Conservation (phyloP, 2,329 filamentous ascomycete species). For the Sporothrix sp. region DNA sequence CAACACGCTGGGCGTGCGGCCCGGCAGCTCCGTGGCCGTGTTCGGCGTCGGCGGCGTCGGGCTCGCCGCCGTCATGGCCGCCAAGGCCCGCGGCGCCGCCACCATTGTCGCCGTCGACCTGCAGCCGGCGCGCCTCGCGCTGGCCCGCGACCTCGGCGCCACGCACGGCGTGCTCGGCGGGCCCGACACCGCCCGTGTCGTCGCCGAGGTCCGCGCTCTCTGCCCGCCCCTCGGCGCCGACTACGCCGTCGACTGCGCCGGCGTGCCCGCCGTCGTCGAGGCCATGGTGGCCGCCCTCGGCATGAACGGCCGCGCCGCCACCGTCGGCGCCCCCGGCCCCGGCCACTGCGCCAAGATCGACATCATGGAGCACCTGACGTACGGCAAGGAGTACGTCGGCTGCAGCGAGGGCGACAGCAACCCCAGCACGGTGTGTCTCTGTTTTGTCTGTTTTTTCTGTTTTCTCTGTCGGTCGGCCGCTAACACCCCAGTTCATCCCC, state of each 20-base stretch:
- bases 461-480: too few relatives aligned
- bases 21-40: slow-evolving; percentile 23
- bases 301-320: slow-evolving; percentile 20
- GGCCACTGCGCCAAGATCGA: slow-evolving; percentile 19
- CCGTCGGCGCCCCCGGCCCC: slow-evolving; percentile 20
- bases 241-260: slow-evolving; percentile 26
- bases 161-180: background rate
- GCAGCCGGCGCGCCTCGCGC: background rate
- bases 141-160: background rate
- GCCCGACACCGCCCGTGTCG: background rate
- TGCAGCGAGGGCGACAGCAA: slow-evolving; percentile 22
- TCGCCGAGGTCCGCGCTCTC: slow-evolving; percentile 19
- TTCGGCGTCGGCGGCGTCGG: slow-evolving; percentile 29
- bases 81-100: background rate
- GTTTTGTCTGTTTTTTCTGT: too few relatives aligned
- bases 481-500: slow-evolving; percentile 24
- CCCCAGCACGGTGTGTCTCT: too few relatives aligned
- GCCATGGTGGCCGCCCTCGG: slow-evolving; percentile 38
- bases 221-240: slow-evolving; percentile 23
- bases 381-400: slow-evolving; percentile 23
- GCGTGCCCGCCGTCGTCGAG: slow-evolving; percentile 30
- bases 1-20: slow-evolving; percentile 23
- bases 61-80: slow-evolving; percentile 21
- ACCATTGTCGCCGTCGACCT: background rate
- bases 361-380: slow-evolving; percentile 21